phyloP scores from a whole-genome alignment of 371 early-diverging fungal genomes.

The Lichtheimia ornata region DNA sequence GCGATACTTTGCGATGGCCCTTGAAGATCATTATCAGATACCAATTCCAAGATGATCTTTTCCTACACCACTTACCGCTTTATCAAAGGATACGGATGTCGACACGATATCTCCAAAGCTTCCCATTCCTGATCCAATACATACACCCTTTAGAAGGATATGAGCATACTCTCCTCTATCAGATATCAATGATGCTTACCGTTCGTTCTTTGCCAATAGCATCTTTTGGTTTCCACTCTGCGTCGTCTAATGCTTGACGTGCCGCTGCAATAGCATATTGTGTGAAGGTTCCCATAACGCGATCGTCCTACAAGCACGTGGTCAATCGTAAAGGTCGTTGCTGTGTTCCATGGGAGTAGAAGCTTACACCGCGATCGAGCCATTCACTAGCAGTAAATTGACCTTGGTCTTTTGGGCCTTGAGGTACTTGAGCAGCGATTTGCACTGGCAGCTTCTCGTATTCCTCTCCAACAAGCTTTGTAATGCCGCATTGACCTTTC shows the following conservation, averaged over 20 bases:
- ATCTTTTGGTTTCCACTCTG: conserved; percentile 63
- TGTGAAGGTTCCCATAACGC: conserved; percentile 81
- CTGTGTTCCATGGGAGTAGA: not conserved
- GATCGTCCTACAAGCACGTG: conserved; percentile 61
- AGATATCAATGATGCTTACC: conserved; percentile 22
- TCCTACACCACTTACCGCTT: conserved; percentile 43
- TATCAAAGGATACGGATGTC: conserved; percentile 54
- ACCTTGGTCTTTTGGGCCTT: conserved; percentile 53
- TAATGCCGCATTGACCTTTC: conserved; percentile 76
- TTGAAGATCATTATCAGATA: conserved; percentile 15
- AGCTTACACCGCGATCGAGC: conserved; percentile 69
- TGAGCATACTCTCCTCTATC: conserved; percentile 5
- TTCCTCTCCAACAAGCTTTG: conserved; percentile 56
- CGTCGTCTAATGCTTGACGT: conserved; percentile 83
- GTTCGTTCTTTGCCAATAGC: conserved; percentile 63
- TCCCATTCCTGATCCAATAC: conserved; percentile 92
- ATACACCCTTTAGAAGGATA: conserved; percentile 74
- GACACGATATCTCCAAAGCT: conserved; percentile 81
- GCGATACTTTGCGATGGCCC: conserved; percentile 81
- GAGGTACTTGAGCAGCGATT: conserved; percentile 78
- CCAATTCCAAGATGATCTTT: not conserved
- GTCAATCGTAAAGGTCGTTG: not conserved
- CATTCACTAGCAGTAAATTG: conserved; percentile 72
- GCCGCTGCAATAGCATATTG: conserved; percentile 89
- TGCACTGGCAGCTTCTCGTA: conserved; percentile 75